These are phyloP conservation scores for Komagataella pseudopastoris DNA, from an alignment of 805 yeast species.

Conservation along the genomic window DNA sequence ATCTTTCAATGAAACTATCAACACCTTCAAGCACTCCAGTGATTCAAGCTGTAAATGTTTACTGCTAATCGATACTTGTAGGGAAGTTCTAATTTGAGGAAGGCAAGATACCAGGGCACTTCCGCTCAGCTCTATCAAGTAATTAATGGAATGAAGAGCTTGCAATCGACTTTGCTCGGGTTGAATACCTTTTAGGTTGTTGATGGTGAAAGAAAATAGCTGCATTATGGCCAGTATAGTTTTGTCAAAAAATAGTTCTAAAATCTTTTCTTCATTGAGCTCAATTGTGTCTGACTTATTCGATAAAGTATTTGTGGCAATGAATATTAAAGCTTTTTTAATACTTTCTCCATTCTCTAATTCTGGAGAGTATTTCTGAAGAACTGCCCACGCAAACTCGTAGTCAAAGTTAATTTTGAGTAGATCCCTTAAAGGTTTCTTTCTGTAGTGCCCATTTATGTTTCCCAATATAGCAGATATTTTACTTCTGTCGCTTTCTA, in stretches of 20 bases:
- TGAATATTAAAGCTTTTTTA: slow-evolving; percentile 23
- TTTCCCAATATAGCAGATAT: slow-evolving; percentile 39
- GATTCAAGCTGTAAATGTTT: slow-evolving; percentile 46
- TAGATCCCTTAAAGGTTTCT: slow-evolving; percentile 18
- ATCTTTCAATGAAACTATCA: slow-evolving; percentile 43
- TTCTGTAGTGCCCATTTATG: slow-evolving; percentile 32
- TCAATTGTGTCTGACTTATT: not conserved
- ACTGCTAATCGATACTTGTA: slow-evolving; percentile 66
- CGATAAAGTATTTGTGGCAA: slow-evolving; percentile 9
- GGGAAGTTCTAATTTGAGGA: slow-evolving; percentile 78
- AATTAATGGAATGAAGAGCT: slow-evolving; percentile 62
- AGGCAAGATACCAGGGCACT: slow-evolving; percentile 48
- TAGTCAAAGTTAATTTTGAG: slow-evolving; percentile 15
- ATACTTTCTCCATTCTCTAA: slow-evolving; percentile 18
- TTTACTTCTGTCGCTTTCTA: slow-evolving; percentile 18
- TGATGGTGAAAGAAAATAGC: slow-evolving; percentile 65
- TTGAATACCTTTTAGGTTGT: slow-evolving; percentile 56
- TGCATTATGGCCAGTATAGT: slow-evolving; percentile 67
- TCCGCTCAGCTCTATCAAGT: slow-evolving; percentile 41
- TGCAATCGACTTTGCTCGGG: slow-evolving; percentile 61
- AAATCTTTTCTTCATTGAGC: slow-evolving; percentile 9
- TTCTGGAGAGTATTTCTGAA: slow-evolving; percentile 25
- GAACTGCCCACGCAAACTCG: slow-evolving; percentile 26
- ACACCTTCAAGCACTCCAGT: slow-evolving; percentile 51
- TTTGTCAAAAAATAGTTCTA: slow-evolving; percentile 11